Evolutionary conservation across 495 filamentous ascomycete genomes (phyloP).

Genomic region (Immersiella caudata): DNA sequence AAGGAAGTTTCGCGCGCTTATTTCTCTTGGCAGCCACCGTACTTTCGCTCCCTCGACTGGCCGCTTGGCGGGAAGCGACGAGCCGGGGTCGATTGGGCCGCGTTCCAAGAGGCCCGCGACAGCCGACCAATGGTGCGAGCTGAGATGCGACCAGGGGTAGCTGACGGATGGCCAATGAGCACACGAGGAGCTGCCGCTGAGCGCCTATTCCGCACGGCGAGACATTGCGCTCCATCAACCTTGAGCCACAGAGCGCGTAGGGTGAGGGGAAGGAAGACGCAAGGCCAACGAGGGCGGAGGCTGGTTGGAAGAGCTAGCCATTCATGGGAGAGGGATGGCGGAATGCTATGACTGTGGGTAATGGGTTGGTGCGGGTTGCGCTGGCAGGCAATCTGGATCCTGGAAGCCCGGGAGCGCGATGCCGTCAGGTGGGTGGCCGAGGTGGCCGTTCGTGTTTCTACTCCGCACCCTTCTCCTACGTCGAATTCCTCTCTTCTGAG

Average conservation of each 20-base stretch:
- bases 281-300: constrained; percentile 20
- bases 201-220: constrained; percentile 44
- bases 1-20: constrained; percentile 6
- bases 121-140: constrained; percentile 34
- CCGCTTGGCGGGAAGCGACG: constrained; percentile 8
- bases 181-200: constrained; percentile 24
- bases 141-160: constrained; percentile 23
- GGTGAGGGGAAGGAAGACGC: constrained; percentile 1
- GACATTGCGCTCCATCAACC: constrained; percentile 21
- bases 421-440: not conserved
- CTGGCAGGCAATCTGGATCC: constrained; percentile 4
- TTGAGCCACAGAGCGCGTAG: constrained; percentile 33
- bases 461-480: not conserved
- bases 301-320: constrained; percentile 22
- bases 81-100: constrained; percentile 29
- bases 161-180: constrained; percentile 31
- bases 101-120: constrained; percentile 25
- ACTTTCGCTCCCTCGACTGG: not conserved
- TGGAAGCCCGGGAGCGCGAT: not conserved
- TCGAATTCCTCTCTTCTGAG: not conserved
- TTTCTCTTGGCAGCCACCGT: not conserved
- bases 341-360: not conserved
- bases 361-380: not conserved
- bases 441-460: not conserved
- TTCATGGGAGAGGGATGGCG: constrained; percentile 18